Conservation (phyloP, 1,284 basidiomycete species). For the Pisolithus thermaeus region DNA sequence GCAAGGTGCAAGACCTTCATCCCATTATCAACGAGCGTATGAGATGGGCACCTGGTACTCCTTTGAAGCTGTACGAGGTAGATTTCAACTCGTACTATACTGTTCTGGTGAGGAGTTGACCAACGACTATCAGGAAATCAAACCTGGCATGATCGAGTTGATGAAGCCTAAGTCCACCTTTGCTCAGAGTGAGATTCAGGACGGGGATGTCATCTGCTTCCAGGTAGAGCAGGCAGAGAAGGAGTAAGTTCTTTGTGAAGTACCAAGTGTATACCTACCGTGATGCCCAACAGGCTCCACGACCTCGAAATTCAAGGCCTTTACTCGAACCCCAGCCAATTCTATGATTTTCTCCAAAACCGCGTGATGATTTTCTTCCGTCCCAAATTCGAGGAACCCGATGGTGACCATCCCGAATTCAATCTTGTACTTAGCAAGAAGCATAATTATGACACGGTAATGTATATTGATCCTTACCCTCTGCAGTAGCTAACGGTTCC, state of each 20-base stretch:
- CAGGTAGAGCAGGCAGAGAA: conserved; percentile 95
- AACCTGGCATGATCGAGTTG: conserved; percentile 98
- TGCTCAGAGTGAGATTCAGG: conserved; percentile 97
- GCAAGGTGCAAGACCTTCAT: conserved; percentile 85
- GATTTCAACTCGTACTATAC: conserved; percentile 4
- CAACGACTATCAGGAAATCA: conserved; percentile 78
- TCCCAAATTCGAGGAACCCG: conserved; percentile 84
- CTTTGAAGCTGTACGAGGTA: conserved; percentile 93
- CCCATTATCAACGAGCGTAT: conserved; percentile 91
- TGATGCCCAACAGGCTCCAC: conserved; percentile 48
- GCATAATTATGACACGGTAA: conserved; percentile 93
- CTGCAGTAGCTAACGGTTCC: conserved; percentile 9
- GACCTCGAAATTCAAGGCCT: conserved; percentile 89
- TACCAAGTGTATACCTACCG: background rate
- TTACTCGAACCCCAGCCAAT: conserved; percentile 92
- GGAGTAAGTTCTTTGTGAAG: conserved; percentile 57
- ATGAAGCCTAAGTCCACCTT: conserved; percentile 98
- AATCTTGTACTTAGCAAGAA: conserved; percentile 95
- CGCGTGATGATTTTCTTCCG: conserved; percentile 95
- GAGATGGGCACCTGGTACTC: conserved; percentile 94
- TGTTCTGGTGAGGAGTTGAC: background rate
- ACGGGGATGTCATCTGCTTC: conserved; percentile 99
- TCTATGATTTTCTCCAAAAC: conserved; percentile 99
- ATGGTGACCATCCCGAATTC: conserved; percentile 77
- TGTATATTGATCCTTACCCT: conserved; percentile 24